A percentile compares a stretch with the other conserved stretches of the same genome.
These are phyloP conservation scores for Cyclostephanos invisitatus DNA, from an alignment of 108 stramenopile genomes.

Conservation along the genomic window DNA sequence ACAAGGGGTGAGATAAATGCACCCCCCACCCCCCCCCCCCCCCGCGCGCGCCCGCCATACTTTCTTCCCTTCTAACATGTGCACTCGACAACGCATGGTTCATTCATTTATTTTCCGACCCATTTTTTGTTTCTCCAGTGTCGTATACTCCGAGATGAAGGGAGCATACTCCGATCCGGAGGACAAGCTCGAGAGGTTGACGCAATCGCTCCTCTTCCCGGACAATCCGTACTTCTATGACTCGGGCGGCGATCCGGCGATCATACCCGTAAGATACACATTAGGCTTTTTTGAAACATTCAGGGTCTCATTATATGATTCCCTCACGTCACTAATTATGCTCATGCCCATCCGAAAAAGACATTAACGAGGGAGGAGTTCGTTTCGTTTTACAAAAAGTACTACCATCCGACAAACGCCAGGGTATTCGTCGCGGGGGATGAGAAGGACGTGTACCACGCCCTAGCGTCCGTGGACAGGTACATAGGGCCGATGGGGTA, in stretches of 20 bases:
- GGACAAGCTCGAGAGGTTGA: slow-evolving; percentile 62
- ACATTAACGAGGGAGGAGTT: slow-evolving; percentile 80
- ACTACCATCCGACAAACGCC: slow-evolving; percentile 95
- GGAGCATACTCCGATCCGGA: slow-evolving; percentile 90
- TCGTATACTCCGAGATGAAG: slow-evolving; percentile 94
- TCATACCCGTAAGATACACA: slow-evolving; percentile 56
- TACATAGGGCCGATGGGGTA: slow-evolving; percentile 66
- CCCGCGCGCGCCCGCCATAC: no score
- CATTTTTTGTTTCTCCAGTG: slow-evolving; percentile 9
- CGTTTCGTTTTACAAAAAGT: slow-evolving; percentile 79
- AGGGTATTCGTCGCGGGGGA: slow-evolving; percentile 92
- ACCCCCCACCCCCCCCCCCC: neutral
- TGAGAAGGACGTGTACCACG: slow-evolving; percentile 71
- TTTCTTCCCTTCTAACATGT: neutral
- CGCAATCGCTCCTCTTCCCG: slow-evolving; percentile 83
- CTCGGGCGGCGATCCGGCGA: slow-evolving; percentile 86
- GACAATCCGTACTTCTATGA: slow-evolving; percentile 84
- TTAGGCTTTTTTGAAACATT: no score
- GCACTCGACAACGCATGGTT: neutral
- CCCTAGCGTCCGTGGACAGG: slow-evolving; percentile 49
- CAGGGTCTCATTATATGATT: no score
- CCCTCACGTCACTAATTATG: no score
- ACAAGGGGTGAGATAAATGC: slow-evolving; percentile 71
- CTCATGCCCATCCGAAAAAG: no score
- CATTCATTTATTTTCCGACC: neutral